Evolutionary conservation across 306 rosid genomes (phyloP), one percentile per base, ranked within the genome.

Genomic region (Begonia loranthoides): DNA sequence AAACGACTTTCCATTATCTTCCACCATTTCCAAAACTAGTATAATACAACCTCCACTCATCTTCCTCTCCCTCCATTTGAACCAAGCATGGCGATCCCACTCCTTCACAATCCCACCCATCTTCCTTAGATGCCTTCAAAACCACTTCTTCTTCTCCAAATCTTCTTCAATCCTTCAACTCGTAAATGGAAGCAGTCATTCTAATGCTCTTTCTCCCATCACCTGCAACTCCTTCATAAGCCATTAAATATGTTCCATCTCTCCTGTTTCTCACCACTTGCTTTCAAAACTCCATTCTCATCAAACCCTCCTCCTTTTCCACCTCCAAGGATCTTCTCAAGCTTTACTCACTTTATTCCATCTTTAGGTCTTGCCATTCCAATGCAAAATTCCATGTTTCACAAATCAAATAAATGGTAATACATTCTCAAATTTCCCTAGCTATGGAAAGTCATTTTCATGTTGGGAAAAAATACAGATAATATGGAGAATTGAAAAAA

Each of bases 361-460:
- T 87, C 96, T 63, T 84, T 82, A 22, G 89, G 80, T 67, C 96
- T 87, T 4, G 89, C 82, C 45, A 82, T 65, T 13, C 96, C 94
- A 51, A 82, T 36, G 5, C 66, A 62, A 62, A 75, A 78, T 6
- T 77, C 63, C 46, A 80, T 78, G 11, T 55, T 75, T 36, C 57
- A 70, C n/a, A 47, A 49, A 61, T 87, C 84, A 58, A 82, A 77
- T 11, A 89, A 82, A 66, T 87, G 93, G 52, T 87, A 87, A 52
- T 87, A 87, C 83, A 87, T 75, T 71, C 95, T 75, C 0, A 82
- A 62, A 61, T 82, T 89, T 24, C 93, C 81, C 57, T 38, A 77
- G 15, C 67, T 70, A 65, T 87, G 93, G 58, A 61, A 79, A 12
- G 82, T 82, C 43, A 82, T 87, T 9, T 75, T n/a, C n/a, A n/a